Evolutionary conservation across 2,329 filamentous ascomycete species (phyloP).

Genomic region (Aspergillus sp.): DNA sequence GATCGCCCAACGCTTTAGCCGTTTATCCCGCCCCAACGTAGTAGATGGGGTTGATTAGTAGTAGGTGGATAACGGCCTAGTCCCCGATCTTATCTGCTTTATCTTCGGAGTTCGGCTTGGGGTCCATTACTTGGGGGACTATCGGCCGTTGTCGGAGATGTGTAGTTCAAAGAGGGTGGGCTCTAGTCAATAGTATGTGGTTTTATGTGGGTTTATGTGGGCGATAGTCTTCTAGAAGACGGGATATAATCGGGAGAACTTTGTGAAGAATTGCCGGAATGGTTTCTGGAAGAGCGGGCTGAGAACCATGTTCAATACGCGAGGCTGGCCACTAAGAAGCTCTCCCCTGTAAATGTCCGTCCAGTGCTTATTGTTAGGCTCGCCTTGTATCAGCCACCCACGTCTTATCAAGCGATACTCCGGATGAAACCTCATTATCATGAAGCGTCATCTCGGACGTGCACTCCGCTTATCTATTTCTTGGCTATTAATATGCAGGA

Average conservation of each 20-base stretch:
- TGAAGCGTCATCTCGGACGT: not conserved
- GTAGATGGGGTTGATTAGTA: not conserved
- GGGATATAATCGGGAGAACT: no score
- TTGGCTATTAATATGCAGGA: not conserved
- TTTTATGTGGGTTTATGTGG: no score
- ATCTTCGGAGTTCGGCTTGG: not conserved
- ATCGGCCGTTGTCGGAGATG: not conserved
- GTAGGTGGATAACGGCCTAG: slow-evolving; percentile 1
- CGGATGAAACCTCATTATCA: not conserved
- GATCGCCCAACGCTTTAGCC: not conserved
- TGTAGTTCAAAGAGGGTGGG: not conserved
- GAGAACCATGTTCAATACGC: not conserved
- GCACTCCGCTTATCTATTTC: not conserved
- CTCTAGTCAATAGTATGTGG: no score
- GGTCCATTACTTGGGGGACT: not conserved
- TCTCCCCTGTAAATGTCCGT: not conserved
- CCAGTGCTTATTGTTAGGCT: not conserved
- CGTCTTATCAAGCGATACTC: not conserved
- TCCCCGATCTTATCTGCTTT: slow-evolving; percentile 2
- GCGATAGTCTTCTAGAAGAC: no score
- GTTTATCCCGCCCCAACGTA: not conserved
- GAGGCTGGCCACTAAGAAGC: not conserved
- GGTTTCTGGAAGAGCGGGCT: not conserved
- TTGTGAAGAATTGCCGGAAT: no score
- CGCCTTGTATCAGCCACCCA: no score